phyloP scores from a whole-genome alignment of 2,329 filamentous ascomycete genomes.

The Aspergillus melleus region DNA sequence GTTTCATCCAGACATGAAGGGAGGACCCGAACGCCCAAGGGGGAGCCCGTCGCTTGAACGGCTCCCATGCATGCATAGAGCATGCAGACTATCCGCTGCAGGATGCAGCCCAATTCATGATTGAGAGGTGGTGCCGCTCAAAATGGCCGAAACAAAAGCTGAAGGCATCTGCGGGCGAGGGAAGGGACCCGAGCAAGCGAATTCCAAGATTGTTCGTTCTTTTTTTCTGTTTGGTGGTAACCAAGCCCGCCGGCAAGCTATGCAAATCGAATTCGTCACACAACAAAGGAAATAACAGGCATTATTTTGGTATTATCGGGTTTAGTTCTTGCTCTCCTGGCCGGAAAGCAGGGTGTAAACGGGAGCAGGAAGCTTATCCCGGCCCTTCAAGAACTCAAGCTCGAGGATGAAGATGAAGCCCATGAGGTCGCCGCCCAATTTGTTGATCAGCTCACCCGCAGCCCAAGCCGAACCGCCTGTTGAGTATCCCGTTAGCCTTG shows the following conservation, averaged over 20 bases:
- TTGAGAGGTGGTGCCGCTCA: neutral
- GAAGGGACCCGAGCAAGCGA: neutral
- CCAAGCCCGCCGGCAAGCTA: neutral
- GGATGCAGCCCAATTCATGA: neutral
- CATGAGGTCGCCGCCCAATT: constrained; percentile 80
- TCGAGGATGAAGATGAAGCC: constrained; percentile 96
- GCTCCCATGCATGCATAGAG: neutral
- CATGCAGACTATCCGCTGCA: neutral
- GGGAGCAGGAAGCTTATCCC: constrained; percentile 82
- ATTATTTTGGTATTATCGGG: constrained; percentile 3
- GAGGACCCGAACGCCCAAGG: neutral
- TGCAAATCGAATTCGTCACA: neutral
- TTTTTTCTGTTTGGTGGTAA: constrained; percentile 8
- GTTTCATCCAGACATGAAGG: neutral
- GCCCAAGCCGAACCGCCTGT: constrained; percentile 87
- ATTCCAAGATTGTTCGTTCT: neutral
- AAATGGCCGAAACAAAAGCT: neutral
- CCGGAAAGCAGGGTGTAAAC: constrained; percentile 78
- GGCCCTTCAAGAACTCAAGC: constrained; percentile 87
- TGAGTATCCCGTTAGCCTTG: constrained; percentile 1
- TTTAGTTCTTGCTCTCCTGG: constrained; percentile 45
- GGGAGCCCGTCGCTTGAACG: neutral
- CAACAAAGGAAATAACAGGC: constrained; percentile 3
- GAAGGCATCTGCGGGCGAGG: neutral
- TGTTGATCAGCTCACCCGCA: constrained; percentile 79